Percentiles rank a stretch among this genome's conserved stretches.
These are phyloP conservation scores for Naegleria lovaniensis DNA, from an alignment of 208 protist species.

Conservation along the genomic window DNA sequence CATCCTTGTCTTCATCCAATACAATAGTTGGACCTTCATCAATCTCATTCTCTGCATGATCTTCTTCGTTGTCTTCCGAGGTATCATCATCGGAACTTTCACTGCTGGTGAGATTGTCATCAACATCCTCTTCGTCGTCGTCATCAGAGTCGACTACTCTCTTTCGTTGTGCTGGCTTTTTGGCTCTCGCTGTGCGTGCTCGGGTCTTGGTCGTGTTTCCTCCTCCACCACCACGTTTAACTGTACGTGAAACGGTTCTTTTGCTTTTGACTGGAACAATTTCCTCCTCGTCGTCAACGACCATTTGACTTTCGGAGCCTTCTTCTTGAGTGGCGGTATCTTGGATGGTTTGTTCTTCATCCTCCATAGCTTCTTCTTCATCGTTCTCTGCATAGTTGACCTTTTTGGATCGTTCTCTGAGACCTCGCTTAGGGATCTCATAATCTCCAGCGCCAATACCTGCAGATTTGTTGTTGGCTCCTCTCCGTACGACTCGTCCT, in stretches of 20 bases:
- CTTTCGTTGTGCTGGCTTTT: neutral
- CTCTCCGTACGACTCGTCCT: neutral
- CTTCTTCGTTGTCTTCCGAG: neutral
- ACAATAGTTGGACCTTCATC: neutral
- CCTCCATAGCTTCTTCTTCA: neutral
- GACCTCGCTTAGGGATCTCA: neutral
- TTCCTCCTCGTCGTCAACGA: neutral
- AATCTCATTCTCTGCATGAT: neutral
- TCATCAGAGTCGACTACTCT: neutral
- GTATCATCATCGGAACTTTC: neutral
- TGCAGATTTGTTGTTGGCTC: neutral
- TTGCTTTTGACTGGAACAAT: neutral
- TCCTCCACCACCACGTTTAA: neutral
- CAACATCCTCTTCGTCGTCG: neutral
- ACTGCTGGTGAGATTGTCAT: neutral
- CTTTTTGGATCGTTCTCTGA: neutral
- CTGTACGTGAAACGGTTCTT: neutral
- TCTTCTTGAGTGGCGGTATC: too few species aligned
- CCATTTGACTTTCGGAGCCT: too few species aligned
- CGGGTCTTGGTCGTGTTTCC: neutral
- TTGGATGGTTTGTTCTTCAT: neutral
- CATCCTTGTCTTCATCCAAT: neutral
- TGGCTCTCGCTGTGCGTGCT: neutral
- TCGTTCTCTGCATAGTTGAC: neutral
- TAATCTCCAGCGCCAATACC: neutral